These are phyloP conservation scores for Stephania cephalantha DNA, from an alignment of 164 flowering plant species.

Conservation along the genomic window DNA sequence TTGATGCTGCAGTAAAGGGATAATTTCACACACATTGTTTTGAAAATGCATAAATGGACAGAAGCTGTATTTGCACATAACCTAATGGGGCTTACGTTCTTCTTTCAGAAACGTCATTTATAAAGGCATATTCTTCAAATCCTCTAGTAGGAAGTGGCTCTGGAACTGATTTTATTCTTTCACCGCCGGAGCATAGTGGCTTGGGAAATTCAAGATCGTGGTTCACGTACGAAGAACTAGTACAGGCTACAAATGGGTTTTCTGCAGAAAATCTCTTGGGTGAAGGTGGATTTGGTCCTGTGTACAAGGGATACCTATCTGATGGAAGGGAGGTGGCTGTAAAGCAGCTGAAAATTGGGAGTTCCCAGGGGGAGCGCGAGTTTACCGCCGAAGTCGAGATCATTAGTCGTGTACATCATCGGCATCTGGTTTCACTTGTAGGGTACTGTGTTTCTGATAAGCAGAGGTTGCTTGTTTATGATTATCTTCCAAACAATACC, in stretches of 20 bases:
- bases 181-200: slow-evolving; percentile 52
- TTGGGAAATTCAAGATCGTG: slow-evolving; percentile 63
- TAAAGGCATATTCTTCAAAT: slow-evolving; percentile 33
- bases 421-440: slow-evolving; percentile 89
- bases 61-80: background rate
- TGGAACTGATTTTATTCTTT: slow-evolving; percentile 26
- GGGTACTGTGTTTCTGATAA: slow-evolving; percentile 77
- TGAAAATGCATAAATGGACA: background rate
- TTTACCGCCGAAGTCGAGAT: slow-evolving; percentile 45
- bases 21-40: no score
- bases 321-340: slow-evolving; percentile 89
- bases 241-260: slow-evolving; percentile 65
- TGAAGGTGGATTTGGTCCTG: slow-evolving; percentile 88
- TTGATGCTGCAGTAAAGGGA: background rate
- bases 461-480: slow-evolving; percentile 71
- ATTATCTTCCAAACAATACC: slow-evolving; percentile 71
- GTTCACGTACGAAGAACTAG: slow-evolving; percentile 65
- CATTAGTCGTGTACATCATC: slow-evolving; percentile 20
- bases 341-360: slow-evolving; percentile 74
- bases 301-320: slow-evolving; percentile 58
- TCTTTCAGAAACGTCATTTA: slow-evolving; percentile 34
- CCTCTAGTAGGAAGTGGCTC: slow-evolving; percentile 42
- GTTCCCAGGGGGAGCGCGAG: slow-evolving; percentile 87
- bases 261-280: slow-evolving; percentile 71
- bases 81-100: slow-evolving; percentile 8